Percentiles rank a stretch among this genome's conserved stretches.
Evolutionary conservation across 139 green algal species (phyloP).

Genomic region (Gonium pectorale): DNA sequence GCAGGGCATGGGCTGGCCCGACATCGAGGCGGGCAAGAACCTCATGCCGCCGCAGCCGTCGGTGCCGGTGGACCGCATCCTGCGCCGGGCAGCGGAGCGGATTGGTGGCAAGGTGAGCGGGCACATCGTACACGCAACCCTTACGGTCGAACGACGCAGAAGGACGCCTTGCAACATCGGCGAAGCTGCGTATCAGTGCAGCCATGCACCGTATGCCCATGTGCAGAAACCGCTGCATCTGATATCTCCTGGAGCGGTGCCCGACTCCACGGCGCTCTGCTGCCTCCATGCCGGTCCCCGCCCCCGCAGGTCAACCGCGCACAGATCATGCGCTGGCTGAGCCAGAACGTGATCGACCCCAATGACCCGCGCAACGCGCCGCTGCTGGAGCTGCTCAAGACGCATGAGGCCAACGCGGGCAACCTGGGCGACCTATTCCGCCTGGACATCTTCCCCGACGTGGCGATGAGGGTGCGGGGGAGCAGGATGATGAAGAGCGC

Average conservation of each 20-base stretch:
- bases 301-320: slow-evolving; percentile 51
- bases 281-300: background rate
- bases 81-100: slow-evolving; percentile 57
- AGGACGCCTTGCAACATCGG: too few species aligned
- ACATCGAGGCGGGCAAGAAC: slow-evolving; percentile 56
- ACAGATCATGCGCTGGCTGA: slow-evolving; percentile 60
- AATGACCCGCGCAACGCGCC: slow-evolving; percentile 73
- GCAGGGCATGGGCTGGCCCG: background rate
- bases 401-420: slow-evolving; percentile 52
- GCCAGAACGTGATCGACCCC: slow-evolving; percentile 62
- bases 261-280: too few species aligned
- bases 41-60: slow-evolving; percentile 64
- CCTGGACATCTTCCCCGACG: slow-evolving; percentile 57
- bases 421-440: slow-evolving; percentile 55
- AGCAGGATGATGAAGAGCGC: too few species aligned
- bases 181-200: too few species aligned
- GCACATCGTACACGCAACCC: background rate
- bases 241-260: too few species aligned
- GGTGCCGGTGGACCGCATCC: slow-evolving; percentile 56
- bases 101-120: slow-evolving; percentile 54
- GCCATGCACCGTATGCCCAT: too few species aligned
- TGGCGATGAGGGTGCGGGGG: slow-evolving; percentile 48
- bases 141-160: background rate
- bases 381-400: slow-evolving; percentile 71
- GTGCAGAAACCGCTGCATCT: too few species aligned